phyloP scores from a whole-genome alignment of 1,284 basidiomycete genomes.

The Bondarzewia mesenterica region DNA sequence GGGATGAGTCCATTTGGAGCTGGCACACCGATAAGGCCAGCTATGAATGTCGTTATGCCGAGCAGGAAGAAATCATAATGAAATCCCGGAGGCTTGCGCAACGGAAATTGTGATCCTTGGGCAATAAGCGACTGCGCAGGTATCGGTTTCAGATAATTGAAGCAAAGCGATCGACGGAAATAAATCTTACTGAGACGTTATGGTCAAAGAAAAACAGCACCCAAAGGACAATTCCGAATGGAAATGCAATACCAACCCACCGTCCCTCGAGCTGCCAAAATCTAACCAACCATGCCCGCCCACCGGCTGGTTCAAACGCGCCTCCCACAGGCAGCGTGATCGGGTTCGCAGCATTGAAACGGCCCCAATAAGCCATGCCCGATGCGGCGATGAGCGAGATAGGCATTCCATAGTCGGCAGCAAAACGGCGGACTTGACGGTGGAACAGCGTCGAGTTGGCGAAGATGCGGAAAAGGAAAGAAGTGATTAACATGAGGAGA shows the following conservation, averaged over 20 bases:
- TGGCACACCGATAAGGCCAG: slow-evolving; percentile 85
- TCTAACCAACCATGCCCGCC: slow-evolving; percentile 77
- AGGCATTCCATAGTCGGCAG: slow-evolving; percentile 86
- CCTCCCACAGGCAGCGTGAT: slow-evolving; percentile 61
- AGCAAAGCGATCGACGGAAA: not conserved
- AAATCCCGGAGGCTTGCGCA: slow-evolving; percentile 89
- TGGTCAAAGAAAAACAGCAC: slow-evolving; percentile 76
- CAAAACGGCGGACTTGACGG: slow-evolving; percentile 64
- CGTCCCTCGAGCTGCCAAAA: slow-evolving; percentile 90
- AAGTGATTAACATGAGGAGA: slow-evolving; percentile 64
- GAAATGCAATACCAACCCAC: slow-evolving; percentile 82
- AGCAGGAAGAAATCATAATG: slow-evolving; percentile 88
- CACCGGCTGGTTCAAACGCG: slow-evolving; percentile 70
- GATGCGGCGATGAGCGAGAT: slow-evolving; percentile 70
- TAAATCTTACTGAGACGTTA: slow-evolving; percentile 63
- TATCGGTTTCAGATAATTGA: not conserved
- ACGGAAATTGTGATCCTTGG: slow-evolving; percentile 85
- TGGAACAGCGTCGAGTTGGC: slow-evolving; percentile 63
- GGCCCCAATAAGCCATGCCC: slow-evolving; percentile 80
- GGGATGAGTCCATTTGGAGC: slow-evolving; percentile 95
- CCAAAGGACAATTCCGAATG: slow-evolving; percentile 67
- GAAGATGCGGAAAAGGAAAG: slow-evolving; percentile 67
- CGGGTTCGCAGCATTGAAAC: slow-evolving; percentile 57
- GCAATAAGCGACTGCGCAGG: slow-evolving; percentile 75
- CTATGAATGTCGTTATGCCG: slow-evolving; percentile 87